Base-by-base conservation (phyloP, 306 rosid genomes). In the Quercus agrifolia region DNA sequence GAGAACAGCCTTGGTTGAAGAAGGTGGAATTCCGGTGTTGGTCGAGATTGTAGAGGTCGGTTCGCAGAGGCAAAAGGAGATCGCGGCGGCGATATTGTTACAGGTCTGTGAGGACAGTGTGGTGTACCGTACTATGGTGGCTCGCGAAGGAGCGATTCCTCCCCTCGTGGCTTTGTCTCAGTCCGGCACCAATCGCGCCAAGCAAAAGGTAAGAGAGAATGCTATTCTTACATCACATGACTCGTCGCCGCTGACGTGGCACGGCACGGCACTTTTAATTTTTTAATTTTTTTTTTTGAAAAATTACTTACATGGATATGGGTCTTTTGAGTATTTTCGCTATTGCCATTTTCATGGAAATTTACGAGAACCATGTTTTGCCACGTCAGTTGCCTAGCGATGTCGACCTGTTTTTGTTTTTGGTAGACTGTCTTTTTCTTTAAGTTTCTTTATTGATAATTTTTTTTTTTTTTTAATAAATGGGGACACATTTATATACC, bases 61-160 rank as follows among this genome's bases (percentile, higher is more conserved):
- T 14, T 79, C 96, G 1, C 98, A 91, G 82, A 76, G 98, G 69
- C 96, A 93, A 83, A 96, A 96, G 79, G 98, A 96, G 83, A 93
- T 93, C 9, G 90, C 96, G 21, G 97, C 84, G 70, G 92, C 87
- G 51, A 87, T 91, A 17, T 62, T 95, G 33, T 77, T 93, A 18
- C 97, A 91, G 93, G 59, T 93, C 21, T 95, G 98, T 61, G 98
- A 95, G 71, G 91, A 95, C 2, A 93, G 80, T 74, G 84, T 71
- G 67, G 41, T 71, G 4, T 88, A 87, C 82, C 94, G 98, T 30
- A 77, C 87, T 12, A 79, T 89, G 98, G 99, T 95, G 79, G 94
- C 91, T 25, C 98, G 97, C 63, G 99, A 95, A 88, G 96, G 99
- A 69, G 98, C 99, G 73, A 91, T 95, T 85, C 99, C 98, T 46